Percentiles rank a stretch among this genome's conserved stretches.
phyloP scores from a whole-genome alignment of 2,329 filamentous ascomycete genomes.

The Paracoccidioides brasiliensis region DNA sequence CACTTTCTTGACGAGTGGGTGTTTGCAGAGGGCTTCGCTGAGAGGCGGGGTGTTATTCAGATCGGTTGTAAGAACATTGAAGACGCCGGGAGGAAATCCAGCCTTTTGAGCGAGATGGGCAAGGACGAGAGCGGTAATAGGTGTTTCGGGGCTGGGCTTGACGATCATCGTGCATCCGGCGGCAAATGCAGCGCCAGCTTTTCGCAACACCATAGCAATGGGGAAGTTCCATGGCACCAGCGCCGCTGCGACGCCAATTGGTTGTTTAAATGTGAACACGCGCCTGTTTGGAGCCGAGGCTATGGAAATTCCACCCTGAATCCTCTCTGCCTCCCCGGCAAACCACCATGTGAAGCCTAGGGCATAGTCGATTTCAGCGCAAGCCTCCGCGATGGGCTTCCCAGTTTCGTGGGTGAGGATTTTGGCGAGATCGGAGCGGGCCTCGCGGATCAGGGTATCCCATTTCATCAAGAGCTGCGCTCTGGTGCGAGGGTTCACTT shows the following conservation, averaged over 20 bases:
- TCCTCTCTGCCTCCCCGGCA: conserved; percentile 60
- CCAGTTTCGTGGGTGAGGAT: conserved; percentile 86
- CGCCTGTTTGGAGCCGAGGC: conserved; percentile 58
- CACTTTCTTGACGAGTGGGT: conserved; percentile 20
- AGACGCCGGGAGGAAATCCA: conserved; percentile 22
- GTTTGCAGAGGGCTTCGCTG: conserved; percentile 21
- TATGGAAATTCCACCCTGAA: conserved; percentile 63
- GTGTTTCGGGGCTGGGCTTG: conserved; percentile 26
- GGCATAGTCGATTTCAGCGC: conserved; percentile 59
- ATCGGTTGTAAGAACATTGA: conserved; percentile 24
- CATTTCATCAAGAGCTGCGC: conserved; percentile 52
- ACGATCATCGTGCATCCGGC: conserved; percentile 28
- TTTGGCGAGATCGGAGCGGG: conserved; percentile 58
- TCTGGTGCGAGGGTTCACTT: conserved; percentile 46
- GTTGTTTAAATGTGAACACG: conserved; percentile 67
- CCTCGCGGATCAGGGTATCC: conserved; percentile 50
- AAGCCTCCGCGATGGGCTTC: conserved; percentile 65
- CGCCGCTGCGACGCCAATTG: conserved; percentile 68
- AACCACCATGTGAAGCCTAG: conserved; percentile 73
- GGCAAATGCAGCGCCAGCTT: conserved; percentile 24
- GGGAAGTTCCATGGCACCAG: conserved; percentile 89
- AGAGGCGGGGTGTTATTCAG: conserved; percentile 20
- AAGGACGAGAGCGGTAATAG: conserved; percentile 21
- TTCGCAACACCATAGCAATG: conserved; percentile 51
- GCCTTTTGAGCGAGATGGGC: conserved; percentile 23